Conservation (phyloP, 179 eudicot species). For the Spergularia azorica region DNA sequence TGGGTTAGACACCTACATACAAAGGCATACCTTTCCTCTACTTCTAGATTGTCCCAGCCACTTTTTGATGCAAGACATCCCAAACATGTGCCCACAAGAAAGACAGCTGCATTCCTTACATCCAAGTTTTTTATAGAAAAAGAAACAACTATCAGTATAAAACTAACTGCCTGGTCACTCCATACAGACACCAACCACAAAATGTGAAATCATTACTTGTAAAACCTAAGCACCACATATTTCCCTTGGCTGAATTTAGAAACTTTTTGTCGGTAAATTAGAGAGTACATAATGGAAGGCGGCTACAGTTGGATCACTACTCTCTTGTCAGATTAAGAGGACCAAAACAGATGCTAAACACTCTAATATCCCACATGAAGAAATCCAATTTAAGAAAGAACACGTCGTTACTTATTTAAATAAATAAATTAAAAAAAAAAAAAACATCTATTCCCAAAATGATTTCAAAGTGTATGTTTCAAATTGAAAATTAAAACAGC, state of each 20-base stretch:
- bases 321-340: neutral
- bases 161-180: conserved; percentile 12
- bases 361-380: neutral
- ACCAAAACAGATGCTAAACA: conserved; percentile 2
- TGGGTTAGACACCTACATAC: neutral
- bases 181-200: neutral
- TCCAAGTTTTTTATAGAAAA: neutral
- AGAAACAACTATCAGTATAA: conserved; percentile 1
- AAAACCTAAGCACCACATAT: neutral
- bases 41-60: conserved; percentile 66
- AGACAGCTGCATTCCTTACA: conserved; percentile 58
- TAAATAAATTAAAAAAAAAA: neutral
- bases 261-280: neutral
- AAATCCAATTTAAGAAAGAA: neutral
- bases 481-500: too few relatives aligned
- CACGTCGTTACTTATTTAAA: neutral
- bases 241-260: neutral
- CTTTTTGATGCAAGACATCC: conserved; percentile 71
- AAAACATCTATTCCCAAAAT: too few relatives aligned
- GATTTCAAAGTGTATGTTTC: too few relatives aligned
- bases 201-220: neutral
- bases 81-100: conserved; percentile 90
- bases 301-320: neutral
- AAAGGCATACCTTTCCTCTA: conserved; percentile 53
- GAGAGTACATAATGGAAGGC: neutral